These are phyloP conservation scores for Backusella tuberculispora DNA, from an alignment of 192 early-diverging fungal species.

Conservation along the genomic window DNA sequence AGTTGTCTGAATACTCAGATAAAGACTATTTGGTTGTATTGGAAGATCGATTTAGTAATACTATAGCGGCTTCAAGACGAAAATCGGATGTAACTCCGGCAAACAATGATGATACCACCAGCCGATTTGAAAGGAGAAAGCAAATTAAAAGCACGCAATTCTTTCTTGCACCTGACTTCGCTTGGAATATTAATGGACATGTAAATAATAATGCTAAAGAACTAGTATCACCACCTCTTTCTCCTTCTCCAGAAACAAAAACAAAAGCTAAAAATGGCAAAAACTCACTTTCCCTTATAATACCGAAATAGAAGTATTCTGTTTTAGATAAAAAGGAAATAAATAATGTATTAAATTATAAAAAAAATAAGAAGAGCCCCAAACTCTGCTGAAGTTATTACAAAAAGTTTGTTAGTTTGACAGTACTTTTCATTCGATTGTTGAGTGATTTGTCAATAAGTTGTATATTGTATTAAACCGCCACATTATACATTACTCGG, in stretches of 20 bases:
- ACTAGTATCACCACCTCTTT: too few species aligned
- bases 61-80: background rate
- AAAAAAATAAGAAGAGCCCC: too few species aligned
- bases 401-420: too few species aligned
- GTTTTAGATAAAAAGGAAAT: background rate
- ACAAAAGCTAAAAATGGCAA: background rate
- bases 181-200: background rate
- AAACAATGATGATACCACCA: background rate
- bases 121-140: constrained; percentile 15
- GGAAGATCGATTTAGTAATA: background rate
- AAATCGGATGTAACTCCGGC: background rate
- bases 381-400: too few species aligned
- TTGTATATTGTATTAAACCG: too few species aligned
- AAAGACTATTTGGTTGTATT: background rate
- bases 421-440: too few species aligned
- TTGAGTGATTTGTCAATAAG: too few species aligned
- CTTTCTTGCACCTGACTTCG: constrained; percentile 14
- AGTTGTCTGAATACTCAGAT: background rate
- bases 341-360: background rate
- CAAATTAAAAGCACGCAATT: constrained; percentile 19
- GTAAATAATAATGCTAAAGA: background rate
- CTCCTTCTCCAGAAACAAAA: background rate
- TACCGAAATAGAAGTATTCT: background rate
- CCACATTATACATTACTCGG: too few species aligned
- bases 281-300: background rate